phyloP scores from a whole-genome alignment of 306 rosid genomes.

The Medicago truncatula region DNA sequence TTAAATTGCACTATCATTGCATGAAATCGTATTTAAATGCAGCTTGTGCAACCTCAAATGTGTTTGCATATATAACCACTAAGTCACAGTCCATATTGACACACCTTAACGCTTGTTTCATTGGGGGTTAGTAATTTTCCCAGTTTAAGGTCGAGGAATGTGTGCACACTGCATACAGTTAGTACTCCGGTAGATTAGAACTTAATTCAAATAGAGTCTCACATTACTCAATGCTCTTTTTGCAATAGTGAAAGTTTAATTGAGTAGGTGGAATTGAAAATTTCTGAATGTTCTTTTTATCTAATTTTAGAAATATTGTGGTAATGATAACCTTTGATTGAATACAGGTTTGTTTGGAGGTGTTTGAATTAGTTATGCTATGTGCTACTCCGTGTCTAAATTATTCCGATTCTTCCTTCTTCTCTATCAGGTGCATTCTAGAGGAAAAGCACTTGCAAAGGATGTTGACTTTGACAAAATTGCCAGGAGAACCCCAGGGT shows the following conservation, averaged over 20 bases:
- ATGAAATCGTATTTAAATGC: neutral
- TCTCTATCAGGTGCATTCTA: slow-evolving; percentile 75
- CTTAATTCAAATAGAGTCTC: neutral
- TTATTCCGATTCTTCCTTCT: slow-evolving; percentile 11
- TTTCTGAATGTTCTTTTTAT: neutral
- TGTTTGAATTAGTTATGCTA: slow-evolving; percentile 1
- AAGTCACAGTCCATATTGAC: neutral
- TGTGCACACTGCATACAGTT: neutral
- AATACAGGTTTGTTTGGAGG: neutral
- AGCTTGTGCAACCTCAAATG: too few species aligned
- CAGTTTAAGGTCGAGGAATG: neutral
- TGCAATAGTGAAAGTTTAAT: neutral
- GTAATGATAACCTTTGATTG: slow-evolving; percentile 1
- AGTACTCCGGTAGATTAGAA: neutral
- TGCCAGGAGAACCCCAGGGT: slow-evolving; percentile 96
- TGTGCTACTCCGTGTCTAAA: slow-evolving; percentile 9
- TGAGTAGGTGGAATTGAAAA: slow-evolving; percentile 7
- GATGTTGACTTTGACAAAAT: slow-evolving; percentile 97
- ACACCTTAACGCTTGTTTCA: neutral
- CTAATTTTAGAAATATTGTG: neutral
- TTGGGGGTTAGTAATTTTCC: neutral
- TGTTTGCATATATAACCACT: too few species aligned
- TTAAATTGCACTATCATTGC: neutral
- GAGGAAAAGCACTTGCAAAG: slow-evolving; percentile 89
- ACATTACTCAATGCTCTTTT: neutral